A percentile compares a stretch with the other conserved stretches of the same genome.
Evolutionary conservation across 352 stramenopile genomes (phyloP).

Genomic region (Globisporangium orthogonon): DNA sequence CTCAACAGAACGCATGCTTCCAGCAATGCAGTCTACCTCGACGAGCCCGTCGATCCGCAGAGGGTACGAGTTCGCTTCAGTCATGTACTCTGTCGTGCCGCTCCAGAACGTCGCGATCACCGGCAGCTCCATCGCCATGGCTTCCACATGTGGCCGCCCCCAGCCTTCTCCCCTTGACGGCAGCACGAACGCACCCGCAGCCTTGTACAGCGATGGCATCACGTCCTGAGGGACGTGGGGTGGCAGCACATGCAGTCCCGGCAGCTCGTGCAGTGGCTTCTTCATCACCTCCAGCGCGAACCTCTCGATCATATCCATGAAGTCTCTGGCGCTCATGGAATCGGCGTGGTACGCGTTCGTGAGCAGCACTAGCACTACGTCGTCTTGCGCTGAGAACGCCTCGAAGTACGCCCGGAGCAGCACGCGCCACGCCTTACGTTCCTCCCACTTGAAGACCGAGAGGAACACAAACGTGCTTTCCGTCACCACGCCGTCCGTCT

Average conservation of each 20-base stretch:
- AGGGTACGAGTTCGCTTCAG: constrained; percentile 78
- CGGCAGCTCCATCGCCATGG: constrained; percentile 89
- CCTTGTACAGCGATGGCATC: constrained; percentile 67
- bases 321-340: constrained; percentile 36
- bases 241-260: constrained; percentile 53
- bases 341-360: constrained; percentile 84
- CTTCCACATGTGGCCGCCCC: constrained; percentile 90
- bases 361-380: constrained; percentile 80
- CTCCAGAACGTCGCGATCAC: constrained; percentile 92
- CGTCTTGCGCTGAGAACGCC: constrained; percentile 47
- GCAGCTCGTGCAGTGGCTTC: constrained; percentile 42
- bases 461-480: constrained; percentile 76
- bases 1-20: too few relatives aligned
- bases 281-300: constrained; percentile 42
- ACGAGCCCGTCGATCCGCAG: constrained; percentile 74
- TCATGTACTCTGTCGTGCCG: constrained; percentile 88
- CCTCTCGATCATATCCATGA: constrained; percentile 41
- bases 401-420: constrained; percentile 83
- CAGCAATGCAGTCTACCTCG: constrained; percentile 26
- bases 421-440: constrained; percentile 88
- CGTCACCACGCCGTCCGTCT: constrained; percentile 25
- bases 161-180: constrained; percentile 92
- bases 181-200: constrained; percentile 83
- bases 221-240: constrained; percentile 49
- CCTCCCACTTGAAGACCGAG: constrained; percentile 93